These are phyloP conservation scores for Fusarium acutatum DNA, from an alignment of 2,329 filamentous ascomycete species.

Conservation along the genomic window DNA sequence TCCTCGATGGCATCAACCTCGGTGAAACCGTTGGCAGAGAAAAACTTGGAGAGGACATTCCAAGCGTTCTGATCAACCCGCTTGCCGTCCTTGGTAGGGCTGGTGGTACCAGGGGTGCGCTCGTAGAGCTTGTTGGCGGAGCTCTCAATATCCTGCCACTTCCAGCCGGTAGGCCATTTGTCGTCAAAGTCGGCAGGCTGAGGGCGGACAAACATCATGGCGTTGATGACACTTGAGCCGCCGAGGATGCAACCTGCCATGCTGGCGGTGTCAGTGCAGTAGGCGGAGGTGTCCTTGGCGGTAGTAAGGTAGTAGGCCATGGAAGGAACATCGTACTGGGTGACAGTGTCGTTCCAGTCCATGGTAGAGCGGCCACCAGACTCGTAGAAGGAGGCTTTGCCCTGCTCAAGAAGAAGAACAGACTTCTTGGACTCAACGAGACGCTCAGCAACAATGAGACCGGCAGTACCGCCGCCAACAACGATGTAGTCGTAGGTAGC, in stretches of 20 bases:
- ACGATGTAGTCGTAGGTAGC: slow-evolving; percentile 69
- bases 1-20: slow-evolving; percentile 67
- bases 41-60: slow-evolving; percentile 66
- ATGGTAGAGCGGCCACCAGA: slow-evolving; percentile 71
- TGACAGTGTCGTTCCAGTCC: slow-evolving; percentile 71
- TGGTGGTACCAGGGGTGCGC: slow-evolving; percentile 74
- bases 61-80: slow-evolving; percentile 74
- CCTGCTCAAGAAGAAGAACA: slow-evolving; percentile 67
- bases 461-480: slow-evolving; percentile 69
- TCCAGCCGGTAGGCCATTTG: slow-evolving; percentile 78
- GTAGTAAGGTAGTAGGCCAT: slow-evolving; percentile 76
- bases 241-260: slow-evolving; percentile 78
- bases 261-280: slow-evolving; percentile 71
- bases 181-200: slow-evolving; percentile 73
- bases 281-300: slow-evolving; percentile 70
- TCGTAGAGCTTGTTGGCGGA: slow-evolving; percentile 70
- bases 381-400: slow-evolving; percentile 66
- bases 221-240: slow-evolving; percentile 72
- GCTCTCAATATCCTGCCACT: slow-evolving; percentile 61
- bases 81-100: slow-evolving; percentile 71
- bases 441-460: slow-evolving; percentile 66
- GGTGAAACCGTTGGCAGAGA: slow-evolving; percentile 69
- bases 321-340: slow-evolving; percentile 76
- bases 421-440: slow-evolving; percentile 68
- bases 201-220: slow-evolving; percentile 74